phyloP scores from a whole-genome alignment of 345 rosid genomes.

The Erodium maritimum region DNA sequence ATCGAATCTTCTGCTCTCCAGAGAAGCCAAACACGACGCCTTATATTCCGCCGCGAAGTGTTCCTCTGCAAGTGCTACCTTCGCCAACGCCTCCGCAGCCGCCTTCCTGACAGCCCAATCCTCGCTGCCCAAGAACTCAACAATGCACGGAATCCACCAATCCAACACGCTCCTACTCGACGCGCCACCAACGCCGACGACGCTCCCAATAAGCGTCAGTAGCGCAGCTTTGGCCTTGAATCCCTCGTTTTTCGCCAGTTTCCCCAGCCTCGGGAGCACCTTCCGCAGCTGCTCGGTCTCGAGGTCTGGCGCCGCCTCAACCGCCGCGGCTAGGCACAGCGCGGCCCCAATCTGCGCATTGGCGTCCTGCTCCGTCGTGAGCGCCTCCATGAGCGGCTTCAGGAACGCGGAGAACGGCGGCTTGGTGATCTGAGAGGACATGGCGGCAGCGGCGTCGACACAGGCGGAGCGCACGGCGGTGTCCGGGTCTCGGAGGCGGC shows the following conservation, averaged over 20 bases:
- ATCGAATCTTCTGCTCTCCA: constrained; percentile 67
- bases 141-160: constrained; percentile 51
- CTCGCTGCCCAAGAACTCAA: constrained; percentile 52
- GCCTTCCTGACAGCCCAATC: constrained; percentile 90
- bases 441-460: constrained; percentile 51
- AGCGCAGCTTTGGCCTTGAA: constrained; percentile 68
- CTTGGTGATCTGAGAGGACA: constrained; percentile 45
- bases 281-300: constrained; percentile 50
- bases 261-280: constrained; percentile 60
- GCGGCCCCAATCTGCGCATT: constrained; percentile 81
- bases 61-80: constrained; percentile 45
- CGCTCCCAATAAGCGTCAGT: constrained; percentile 53
- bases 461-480: constrained; percentile 81
- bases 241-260: constrained; percentile 49
- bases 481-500: constrained; percentile 77
- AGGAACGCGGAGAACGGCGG: constrained; percentile 40
- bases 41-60: constrained; percentile 46
- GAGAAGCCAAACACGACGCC: constrained; percentile 32
- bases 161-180: constrained; percentile 41
- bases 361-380: constrained; percentile 52
- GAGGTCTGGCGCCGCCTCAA: constrained; percentile 56
- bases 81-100: constrained; percentile 75
- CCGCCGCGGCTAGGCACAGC: constrained; percentile 63
- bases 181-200: constrained; percentile 46
- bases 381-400: constrained; percentile 52